Evolutionary conservation across 2,329 filamentous ascomycete genomes (phyloP), one percentile per base, ranked within the genome.

Genomic region (Sporothrix variecibatus): DNA sequence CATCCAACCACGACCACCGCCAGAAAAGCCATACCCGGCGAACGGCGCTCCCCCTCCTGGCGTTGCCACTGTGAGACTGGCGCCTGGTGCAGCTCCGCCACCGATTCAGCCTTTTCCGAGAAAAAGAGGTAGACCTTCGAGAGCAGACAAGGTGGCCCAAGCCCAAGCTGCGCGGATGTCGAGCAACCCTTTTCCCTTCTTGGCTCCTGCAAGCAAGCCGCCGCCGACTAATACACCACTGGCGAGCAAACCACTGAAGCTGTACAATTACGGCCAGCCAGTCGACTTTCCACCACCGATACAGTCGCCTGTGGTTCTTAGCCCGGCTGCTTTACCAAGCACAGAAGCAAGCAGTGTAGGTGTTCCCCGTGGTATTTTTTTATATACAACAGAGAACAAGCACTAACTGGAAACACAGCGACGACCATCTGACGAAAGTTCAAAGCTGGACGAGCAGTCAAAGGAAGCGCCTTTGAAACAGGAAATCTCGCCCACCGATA

Each of bases 121-220:
- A 9, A 82, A 79, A 71, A 78, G 82, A 31, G 82, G 82, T 2
- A 78, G 82, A 20, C 82, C 82, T 0, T 80, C 81, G 20, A 82
- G 81, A 74, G 78, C 78, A 8, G 80, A 81, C 65, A 79, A 79
- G 72, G 76, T 79, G 46, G 78, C 79, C 11, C 78, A 78, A 12
- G 78, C 78, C 17, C 78, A 78, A 40, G 76, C 78, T 11, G 79
- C 72, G 51, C 76, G 51, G 20, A 23, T 73, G 31, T 65, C 43
- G 7, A 58, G 62, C 17, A 31, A 74, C 6, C 17, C 46, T 0
- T 46, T 68, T 7, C 67, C 67, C 1, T 67, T 49, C 6, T 34
- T 77, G 43, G 76, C 76, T 3, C 76, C 75, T 3, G 76, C 76
- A 23, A 49, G 72, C 7, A 73, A 67, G 17, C 40, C 34, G 12